Evolutionary conservation across 1,284 basidiomycete genomes (phyloP).

Genomic region (Marasmius fiardii): DNA sequence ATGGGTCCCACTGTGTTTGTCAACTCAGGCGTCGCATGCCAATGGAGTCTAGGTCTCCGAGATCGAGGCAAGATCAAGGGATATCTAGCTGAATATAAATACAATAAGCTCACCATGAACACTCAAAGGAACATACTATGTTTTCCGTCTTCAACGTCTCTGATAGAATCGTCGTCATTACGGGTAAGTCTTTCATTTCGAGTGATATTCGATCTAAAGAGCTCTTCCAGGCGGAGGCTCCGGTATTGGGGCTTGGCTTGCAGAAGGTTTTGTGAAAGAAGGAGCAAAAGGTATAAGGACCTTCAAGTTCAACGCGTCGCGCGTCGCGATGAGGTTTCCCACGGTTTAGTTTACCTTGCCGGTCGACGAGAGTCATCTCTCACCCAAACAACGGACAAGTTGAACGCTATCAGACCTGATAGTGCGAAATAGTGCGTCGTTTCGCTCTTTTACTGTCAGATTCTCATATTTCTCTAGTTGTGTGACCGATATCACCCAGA

Average conservation of each 20-base stretch:
- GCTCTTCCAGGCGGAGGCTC: conserved; percentile 5
- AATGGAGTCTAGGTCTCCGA: too few relatives aligned
- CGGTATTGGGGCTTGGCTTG: conserved; percentile 2
- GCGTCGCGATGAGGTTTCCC: background rate
- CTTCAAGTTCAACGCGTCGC: background rate
- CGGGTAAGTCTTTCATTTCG: too few relatives aligned
- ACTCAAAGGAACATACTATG: too few relatives aligned
- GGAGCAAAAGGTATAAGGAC: background rate
- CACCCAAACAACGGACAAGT: background rate
- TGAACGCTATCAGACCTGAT: background rate
- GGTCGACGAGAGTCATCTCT: background rate
- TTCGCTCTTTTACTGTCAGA: background rate
- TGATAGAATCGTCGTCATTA: too few relatives aligned
- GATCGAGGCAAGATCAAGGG: too few relatives aligned
- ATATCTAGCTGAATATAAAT: too few relatives aligned
- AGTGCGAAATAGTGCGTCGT: background rate
- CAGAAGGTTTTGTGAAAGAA: conserved; percentile 3
- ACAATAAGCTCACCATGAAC: too few relatives aligned
- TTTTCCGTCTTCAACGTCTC: too few relatives aligned
- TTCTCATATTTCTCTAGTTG: background rate
- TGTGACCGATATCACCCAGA: background rate
- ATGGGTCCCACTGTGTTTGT: too few relatives aligned
- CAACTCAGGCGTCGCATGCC: too few relatives aligned
- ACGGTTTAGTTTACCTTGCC: background rate
- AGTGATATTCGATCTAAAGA: too few relatives aligned